Evolutionary conservation across 2,329 filamentous ascomycete species (phyloP), one percentile per base, ranked within the genome.

Genomic region (Diaporthe vaccinii): DNA sequence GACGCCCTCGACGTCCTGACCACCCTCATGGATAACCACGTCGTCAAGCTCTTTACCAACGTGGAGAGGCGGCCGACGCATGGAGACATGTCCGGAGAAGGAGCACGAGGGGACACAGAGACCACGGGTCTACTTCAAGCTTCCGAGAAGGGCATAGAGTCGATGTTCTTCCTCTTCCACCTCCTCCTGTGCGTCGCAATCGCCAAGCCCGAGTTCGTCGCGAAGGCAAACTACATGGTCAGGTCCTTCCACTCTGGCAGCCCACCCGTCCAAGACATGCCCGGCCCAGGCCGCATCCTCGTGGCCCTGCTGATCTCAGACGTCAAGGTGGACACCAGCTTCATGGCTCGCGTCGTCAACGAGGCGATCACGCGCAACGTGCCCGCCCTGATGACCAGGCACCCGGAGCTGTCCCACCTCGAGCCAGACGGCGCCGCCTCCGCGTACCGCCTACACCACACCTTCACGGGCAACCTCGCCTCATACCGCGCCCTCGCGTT

Each of bases 401-500:
- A 82, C 80, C 81, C 86, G 1, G 87, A 89, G 77, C 83, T 89
- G 1, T 82, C 83, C 7, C 89, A 87, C 77, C 77, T 88, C 5
- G 87, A 89, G 76, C 79, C 83, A 0, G 80, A 83, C 34, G 75
- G 82, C 31, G 75, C 77, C 0, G 77, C 86, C 22, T 89, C 86
- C 2, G 74, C 81, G 0, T 89, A 89, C 78, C 86, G 87, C 14
- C 82, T 89, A 0, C 75, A 82, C 61, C 84, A 84, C 77, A 89
- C 86, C 0, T 89, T 88, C 78, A 79, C 84, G 20, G 87, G 85
- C 20, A 85, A 83, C 28, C 82, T 81, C 39, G 88, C 86, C 1
- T 87, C 86, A 0, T 89, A 89, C 78, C 84, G 86, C 2, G 83
- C 89, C 5, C 82, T 89, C 36, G 89, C 89, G 87, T 88, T 90